A percentile compares a stretch with the other conserved stretches of the same genome.
These are phyloP conservation scores for Pseudocercospora musae DNA, from an alignment of 2,329 filamentous ascomycete genomes.

Conservation along the genomic window DNA sequence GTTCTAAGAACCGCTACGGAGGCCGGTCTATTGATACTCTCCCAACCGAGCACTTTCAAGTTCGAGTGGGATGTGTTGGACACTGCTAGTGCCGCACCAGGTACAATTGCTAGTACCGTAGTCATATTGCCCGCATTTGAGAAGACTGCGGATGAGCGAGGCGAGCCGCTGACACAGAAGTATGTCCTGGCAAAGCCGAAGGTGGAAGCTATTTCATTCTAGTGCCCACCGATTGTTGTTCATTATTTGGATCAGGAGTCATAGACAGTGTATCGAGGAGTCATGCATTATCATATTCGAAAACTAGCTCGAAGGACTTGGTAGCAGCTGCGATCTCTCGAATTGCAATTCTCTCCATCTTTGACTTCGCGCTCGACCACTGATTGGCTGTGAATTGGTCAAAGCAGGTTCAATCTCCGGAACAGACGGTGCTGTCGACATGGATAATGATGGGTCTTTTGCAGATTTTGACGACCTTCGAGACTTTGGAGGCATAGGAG, in stretches of 20 bases:
- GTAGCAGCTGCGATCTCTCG: background rate
- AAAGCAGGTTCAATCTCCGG: no score
- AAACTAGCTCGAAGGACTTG: background rate
- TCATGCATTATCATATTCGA: no score
- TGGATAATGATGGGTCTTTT: no score
- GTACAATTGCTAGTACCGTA: background rate
- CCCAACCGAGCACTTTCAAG: background rate
- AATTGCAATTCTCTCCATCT: slow-evolving; percentile 1
- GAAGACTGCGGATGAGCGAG: background rate
- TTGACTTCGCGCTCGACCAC: background rate
- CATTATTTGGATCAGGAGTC: no score
- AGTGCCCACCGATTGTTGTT: no score
- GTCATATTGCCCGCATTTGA: background rate
- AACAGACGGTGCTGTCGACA: no score
- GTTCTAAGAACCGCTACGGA: background rate
- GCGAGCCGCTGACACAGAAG: background rate
- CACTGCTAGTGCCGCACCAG: no score
- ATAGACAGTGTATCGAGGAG: no score
- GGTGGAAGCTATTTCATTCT: background rate
- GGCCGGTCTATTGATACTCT: background rate
- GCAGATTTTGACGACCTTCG: no score
- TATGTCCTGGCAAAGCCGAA: background rate
- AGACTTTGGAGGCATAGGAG: background rate
- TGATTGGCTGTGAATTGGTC: no score
- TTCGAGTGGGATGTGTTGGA: background rate